Evolutionary conservation across 2,329 filamentous ascomycete genomes (phyloP).

Genomic region (Venturia nashicola): DNA sequence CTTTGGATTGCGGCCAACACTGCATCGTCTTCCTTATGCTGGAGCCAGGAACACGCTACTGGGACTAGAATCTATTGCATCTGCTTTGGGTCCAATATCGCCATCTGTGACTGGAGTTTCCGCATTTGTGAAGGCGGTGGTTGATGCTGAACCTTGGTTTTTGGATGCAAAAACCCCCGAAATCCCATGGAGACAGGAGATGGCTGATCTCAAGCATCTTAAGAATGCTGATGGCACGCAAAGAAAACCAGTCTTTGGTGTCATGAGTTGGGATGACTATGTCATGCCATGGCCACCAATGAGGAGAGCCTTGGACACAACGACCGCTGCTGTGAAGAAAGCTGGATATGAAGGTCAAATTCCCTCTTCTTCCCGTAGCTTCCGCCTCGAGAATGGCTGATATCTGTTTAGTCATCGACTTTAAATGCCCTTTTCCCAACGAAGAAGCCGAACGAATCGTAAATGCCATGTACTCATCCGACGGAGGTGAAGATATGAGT

Average conservation of each 20-base stretch:
- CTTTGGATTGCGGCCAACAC: conserved; percentile 34
- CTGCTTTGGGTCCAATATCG: neutral
- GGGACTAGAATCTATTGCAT: neutral
- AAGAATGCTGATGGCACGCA: conserved; percentile 11
- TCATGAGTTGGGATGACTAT: conserved; percentile 13
- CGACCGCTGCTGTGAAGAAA: conserved; percentile 38
- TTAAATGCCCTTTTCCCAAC: neutral
- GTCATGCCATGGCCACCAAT: conserved; percentile 14
- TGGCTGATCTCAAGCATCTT: conserved; percentile 17
- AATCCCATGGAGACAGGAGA: conserved; percentile 42
- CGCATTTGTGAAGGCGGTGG: conserved; percentile 26
- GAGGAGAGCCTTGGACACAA: conserved; percentile 30
- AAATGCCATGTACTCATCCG: neutral
- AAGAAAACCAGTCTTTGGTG: neutral
- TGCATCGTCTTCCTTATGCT: conserved; percentile 37
- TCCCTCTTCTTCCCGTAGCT: neutral
- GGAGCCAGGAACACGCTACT: conserved; percentile 16
- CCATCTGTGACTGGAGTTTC: conserved; percentile 10
- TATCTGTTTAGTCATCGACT: neutral
- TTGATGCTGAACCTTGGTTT: conserved; percentile 37
- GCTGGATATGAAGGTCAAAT: conserved; percentile 33
- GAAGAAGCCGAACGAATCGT: neutral
- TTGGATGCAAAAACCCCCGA: conserved; percentile 40
- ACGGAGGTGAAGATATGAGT: neutral
- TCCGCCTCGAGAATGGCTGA: neutral